phyloP scores from a whole-genome alignment of 306 rosid species.

The Casuarina cunninghamiana region DNA sequence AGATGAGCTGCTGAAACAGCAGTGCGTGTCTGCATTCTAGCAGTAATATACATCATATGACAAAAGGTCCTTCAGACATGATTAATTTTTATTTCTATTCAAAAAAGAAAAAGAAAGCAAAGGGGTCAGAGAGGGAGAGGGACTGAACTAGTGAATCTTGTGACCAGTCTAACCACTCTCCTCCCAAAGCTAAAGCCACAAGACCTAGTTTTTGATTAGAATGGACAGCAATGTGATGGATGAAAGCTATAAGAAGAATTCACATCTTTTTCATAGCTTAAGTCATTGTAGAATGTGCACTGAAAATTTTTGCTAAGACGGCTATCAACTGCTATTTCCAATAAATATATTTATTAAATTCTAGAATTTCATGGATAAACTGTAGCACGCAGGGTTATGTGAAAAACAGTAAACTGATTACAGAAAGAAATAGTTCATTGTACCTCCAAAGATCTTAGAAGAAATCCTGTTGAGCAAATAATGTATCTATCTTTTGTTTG shows the following conservation, averaged over 20 bases:
- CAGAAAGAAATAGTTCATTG: neutral
- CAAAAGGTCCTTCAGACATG: neutral
- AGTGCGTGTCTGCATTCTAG: slow-evolving; percentile 60
- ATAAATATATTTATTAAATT: too few relatives aligned
- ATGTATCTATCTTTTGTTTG: neutral
- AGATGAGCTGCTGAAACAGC: slow-evolving; percentile 71
- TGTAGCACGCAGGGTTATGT: too few relatives aligned
- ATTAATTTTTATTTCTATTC: neutral
- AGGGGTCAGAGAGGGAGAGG: neutral
- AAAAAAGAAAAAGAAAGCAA: neutral
- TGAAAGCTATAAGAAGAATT: neutral
- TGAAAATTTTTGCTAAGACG: neutral
- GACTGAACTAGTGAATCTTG: neutral
- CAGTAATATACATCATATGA: slow-evolving; percentile 23
- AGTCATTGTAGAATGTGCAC: neutral
- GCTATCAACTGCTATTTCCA: neutral
- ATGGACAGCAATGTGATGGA: neutral
- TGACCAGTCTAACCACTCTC: neutral
- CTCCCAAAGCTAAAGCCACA: neutral
- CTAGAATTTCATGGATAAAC: too few relatives aligned
- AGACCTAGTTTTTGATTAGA: neutral
- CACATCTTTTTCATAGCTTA: neutral
- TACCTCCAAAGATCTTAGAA: neutral
- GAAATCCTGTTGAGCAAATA: neutral
- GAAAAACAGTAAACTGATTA: too few relatives aligned